Percentiles rank a stretch among this genome's conserved stretches.
These are phyloP conservation scores for Isabelozyma gotoi DNA, from an alignment of 805 yeast species.

Conservation along the genomic window DNA sequence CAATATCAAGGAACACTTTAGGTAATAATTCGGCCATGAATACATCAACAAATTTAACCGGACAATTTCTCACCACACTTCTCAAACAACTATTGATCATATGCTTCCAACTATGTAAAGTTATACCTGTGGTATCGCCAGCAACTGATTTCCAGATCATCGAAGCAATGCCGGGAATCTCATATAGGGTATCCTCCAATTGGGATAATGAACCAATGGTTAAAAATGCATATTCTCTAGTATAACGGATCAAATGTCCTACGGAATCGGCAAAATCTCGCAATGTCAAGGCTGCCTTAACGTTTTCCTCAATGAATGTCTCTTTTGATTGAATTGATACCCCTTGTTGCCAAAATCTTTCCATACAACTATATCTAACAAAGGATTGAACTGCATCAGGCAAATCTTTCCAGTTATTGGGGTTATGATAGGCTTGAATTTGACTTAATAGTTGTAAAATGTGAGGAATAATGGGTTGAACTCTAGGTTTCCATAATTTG, in stretches of 20 bases:
- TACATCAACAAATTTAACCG: conserved; percentile 59
- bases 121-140: conserved; percentile 79
- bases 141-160: conserved; percentile 85
- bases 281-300: conserved; percentile 88
- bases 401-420: conserved; percentile 83
- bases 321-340: conserved; percentile 92
- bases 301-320: conserved; percentile 90
- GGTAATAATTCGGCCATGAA: conserved; percentile 83
- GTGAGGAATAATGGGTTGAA: conserved; percentile 88
- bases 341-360: conserved; percentile 98
- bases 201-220: conserved; percentile 88
- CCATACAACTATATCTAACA: conserved; percentile 85
- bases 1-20: conserved; percentile 68
- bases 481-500: conserved; percentile 87
- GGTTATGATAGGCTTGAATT: conserved; percentile 92
- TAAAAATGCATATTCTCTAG: conserved; percentile 91
- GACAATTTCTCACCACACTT: conserved; percentile 86
- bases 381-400: conserved; percentile 91
- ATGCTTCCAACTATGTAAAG: conserved; percentile 96
- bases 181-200: conserved; percentile 84
- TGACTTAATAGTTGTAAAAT: conserved; percentile 84
- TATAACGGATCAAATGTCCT: conserved; percentile 92
- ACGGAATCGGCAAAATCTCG: conserved; percentile 97
- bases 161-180: conserved; percentile 76
- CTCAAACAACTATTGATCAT: conserved; percentile 88